These are phyloP conservation scores for Myxozyma nipponensis DNA, from an alignment of 805 yeast genomes.

Conservation along the genomic window DNA sequence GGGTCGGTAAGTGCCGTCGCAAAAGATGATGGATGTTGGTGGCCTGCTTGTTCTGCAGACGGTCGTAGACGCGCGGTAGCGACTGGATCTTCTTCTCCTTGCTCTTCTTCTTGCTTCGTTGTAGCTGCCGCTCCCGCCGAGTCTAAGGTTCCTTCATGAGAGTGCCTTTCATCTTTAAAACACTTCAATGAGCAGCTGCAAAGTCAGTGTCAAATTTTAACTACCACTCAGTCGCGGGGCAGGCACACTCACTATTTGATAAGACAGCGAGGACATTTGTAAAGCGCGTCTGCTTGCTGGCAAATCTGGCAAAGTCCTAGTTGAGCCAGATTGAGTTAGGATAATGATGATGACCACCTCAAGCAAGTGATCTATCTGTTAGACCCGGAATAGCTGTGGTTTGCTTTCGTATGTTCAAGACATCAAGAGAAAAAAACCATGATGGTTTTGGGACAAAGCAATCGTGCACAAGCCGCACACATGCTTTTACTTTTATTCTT, in stretches of 20 bases:
- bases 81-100: constrained; percentile 1
- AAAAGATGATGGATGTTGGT: too few species aligned
- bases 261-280: constrained; percentile 55
- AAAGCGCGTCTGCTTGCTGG: constrained; percentile 41
- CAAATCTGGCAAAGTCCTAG: constrained; percentile 42
- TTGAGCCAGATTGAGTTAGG: constrained; percentile 21
- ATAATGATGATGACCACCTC: too few species aligned
- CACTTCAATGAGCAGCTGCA: constrained; percentile 57
- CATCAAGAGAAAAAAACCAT: too few species aligned
- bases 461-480: too few species aligned
- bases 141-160: too few species aligned
- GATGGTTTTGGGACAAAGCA: too few species aligned
- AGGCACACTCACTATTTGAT: constrained; percentile 14
- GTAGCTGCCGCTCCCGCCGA: constrained; percentile 1
- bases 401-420: too few species aligned
- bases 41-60: constrained; percentile 27
- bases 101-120: neutral
- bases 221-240: neutral
- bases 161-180: constrained; percentile 44
- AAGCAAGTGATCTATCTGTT: too few species aligned
- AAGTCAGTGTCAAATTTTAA: constrained; percentile 2
- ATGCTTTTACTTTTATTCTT: too few species aligned
- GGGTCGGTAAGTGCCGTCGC: constrained; percentile 41
- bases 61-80: too few species aligned
- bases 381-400: too few species aligned